Conservation (phyloP, 805 yeast species). For the Candida michaelii region DNA sequence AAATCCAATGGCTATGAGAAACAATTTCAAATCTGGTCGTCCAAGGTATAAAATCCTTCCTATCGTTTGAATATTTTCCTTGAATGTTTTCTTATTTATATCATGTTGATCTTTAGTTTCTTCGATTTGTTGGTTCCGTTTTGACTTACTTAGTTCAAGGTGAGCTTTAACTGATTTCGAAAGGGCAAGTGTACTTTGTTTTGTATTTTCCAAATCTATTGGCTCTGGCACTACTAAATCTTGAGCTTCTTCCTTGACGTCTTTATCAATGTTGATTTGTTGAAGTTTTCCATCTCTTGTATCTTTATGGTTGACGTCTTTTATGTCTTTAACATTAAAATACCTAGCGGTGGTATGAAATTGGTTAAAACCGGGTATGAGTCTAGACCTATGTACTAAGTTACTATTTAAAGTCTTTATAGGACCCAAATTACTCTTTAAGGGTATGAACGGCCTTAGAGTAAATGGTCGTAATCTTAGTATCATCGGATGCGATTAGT, state of each 20-base stretch:
- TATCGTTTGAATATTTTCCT: conserved; percentile 36
- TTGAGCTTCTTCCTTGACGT: neutral
- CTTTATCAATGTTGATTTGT: neutral
- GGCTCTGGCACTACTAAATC: no score
- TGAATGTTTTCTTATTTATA: conserved; percentile 27
- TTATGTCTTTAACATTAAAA: neutral
- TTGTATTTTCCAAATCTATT: neutral
- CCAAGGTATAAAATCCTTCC: conserved; percentile 39
- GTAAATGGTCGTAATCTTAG: neutral
- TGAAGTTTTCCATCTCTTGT: no score
- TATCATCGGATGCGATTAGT: neutral
- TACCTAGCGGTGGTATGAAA: neutral
- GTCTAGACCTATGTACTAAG: neutral
- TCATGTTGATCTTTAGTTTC: conserved; percentile 35
- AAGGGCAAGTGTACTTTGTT: neutral
- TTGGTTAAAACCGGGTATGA: neutral
- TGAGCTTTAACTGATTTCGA: conserved; percentile 26
- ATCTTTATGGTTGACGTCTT: neutral
- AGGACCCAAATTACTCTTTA: neutral
- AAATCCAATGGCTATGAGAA: conserved; percentile 39
- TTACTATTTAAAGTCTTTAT: neutral
- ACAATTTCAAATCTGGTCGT: conserved; percentile 37
- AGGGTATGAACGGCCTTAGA: neutral
- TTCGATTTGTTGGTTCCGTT: conserved; percentile 26
- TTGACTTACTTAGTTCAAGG: conserved; percentile 26